phyloP scores from a whole-genome alignment of 306 rosid genomes.

The Sicyos baderoa region DNA sequence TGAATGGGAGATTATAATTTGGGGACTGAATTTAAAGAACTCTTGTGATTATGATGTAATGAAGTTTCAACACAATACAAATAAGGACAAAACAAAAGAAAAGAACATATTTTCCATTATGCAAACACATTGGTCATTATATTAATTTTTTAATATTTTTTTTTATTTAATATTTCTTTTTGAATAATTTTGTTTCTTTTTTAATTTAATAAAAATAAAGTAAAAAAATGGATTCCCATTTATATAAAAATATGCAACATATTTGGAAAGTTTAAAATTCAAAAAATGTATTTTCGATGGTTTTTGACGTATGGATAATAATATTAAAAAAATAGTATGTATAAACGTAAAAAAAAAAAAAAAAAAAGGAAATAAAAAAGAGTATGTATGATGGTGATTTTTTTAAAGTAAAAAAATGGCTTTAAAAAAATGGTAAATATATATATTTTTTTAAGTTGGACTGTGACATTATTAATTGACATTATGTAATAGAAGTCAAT shows the following conservation, averaged over 20 bases:
- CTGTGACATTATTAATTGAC: too few relatives aligned
- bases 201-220: background rate
- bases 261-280: background rate
- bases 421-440: too few relatives aligned
- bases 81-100: conserved; percentile 58
- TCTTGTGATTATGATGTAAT: conserved; percentile 27
- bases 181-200: background rate
- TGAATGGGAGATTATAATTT: conserved; percentile 13
- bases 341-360: too few relatives aligned
- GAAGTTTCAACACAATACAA: background rate
- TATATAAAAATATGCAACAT: background rate
- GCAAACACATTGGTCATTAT: conserved; percentile 34
- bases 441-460: too few relatives aligned
- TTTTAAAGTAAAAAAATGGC: too few relatives aligned
- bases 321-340: too few relatives aligned
- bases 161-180: background rate
- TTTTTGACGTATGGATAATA: background rate
- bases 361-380: too few relatives aligned
- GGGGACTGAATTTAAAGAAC: background rate
- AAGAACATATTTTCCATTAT: conserved; percentile 42
- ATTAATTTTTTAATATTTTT: conserved; percentile 6
- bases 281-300: background rate
- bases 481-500: too few relatives aligned
- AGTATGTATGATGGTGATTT: too few relatives aligned
- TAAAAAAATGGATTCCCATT: background rate